A percentile compares a stretch with the other conserved stretches of the same genome.
These are phyloP conservation scores for Bipolaris oryzae DNA, from an alignment of 2,329 filamentous ascomycete genomes.

Conservation along the genomic window DNA sequence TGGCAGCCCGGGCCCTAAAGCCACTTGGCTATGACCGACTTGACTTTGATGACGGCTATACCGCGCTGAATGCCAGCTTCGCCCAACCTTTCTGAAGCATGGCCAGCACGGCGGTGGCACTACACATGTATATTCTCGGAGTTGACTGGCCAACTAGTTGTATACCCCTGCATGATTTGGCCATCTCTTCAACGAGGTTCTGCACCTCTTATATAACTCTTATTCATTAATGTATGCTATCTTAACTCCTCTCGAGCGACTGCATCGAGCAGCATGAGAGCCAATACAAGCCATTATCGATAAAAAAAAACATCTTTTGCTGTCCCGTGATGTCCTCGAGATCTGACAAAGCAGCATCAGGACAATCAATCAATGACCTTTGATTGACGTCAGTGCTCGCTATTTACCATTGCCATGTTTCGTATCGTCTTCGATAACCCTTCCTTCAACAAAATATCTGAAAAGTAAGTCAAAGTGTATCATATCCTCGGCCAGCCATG, in stretches of 20 bases:
- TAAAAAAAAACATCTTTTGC: not conserved
- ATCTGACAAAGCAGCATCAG: not conserved
- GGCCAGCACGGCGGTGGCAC: constrained; percentile 21
- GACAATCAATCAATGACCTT: not conserved
- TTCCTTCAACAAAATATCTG: not conserved
- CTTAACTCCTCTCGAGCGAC: constrained; percentile 33
- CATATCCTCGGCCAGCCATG: not conserved
- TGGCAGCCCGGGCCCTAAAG: constrained; percentile 26
- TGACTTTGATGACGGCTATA: constrained; percentile 43
- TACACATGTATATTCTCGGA: constrained; percentile 48
- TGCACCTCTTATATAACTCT: constrained; percentile 49
- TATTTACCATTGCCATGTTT: not conserved
- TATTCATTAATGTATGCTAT: constrained; percentile 53
- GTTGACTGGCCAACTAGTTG: constrained; percentile 30
- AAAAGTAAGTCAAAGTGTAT: not conserved
- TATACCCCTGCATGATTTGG: constrained; percentile 30
- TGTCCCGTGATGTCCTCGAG: not conserved
- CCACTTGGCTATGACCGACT: constrained; percentile 49
- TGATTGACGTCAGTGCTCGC: not conserved
- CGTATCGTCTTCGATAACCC: not conserved
- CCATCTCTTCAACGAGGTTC: constrained; percentile 42
- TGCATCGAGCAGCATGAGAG: constrained; percentile 41
- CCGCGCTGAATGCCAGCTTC: constrained; percentile 35
- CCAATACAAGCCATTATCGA: constrained; percentile 43
- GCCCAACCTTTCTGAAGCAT: constrained; percentile 22